A percentile compares a stretch with the other conserved stretches of the same genome.
phyloP scores from a whole-genome alignment of 169 alveolate genomes.

The Plasmodium malariae region DNA sequence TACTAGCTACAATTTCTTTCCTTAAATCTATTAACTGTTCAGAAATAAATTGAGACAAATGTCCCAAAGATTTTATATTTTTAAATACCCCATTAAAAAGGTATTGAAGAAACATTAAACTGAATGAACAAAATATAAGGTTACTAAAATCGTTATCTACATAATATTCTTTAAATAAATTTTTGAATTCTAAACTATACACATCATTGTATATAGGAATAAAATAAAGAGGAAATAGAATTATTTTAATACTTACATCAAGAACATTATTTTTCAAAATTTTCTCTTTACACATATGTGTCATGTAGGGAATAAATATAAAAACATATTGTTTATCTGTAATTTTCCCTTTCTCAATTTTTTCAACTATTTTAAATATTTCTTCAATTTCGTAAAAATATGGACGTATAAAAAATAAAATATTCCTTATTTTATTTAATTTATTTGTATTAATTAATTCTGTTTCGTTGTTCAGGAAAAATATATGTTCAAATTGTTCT shows the following conservation, averaged over 20 bases:
- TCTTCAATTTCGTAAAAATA: slow-evolving; percentile 55
- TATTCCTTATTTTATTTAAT: not conserved
- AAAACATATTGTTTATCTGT: slow-evolving; percentile 7
- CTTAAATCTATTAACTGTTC: slow-evolving; percentile 69
- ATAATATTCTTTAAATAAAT: slow-evolving; percentile 47
- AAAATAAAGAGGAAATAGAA: slow-evolving; percentile 60
- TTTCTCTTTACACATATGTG: slow-evolving; percentile 37
- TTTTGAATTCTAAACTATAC: slow-evolving; percentile 56
- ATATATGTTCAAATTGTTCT: slow-evolving; percentile 36
- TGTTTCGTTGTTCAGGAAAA: slow-evolving; percentile 18
- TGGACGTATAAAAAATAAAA: slow-evolving; percentile 60
- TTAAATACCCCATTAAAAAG: slow-evolving; percentile 60
- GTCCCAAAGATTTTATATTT: slow-evolving; percentile 53
- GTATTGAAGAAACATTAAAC: slow-evolving; percentile 55
- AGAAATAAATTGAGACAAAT: slow-evolving; percentile 19
- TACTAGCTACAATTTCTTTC: slow-evolving; percentile 54
- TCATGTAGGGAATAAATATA: slow-evolving; percentile 68
- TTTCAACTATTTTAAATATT: slow-evolving; percentile 50
- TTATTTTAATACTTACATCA: slow-evolving; percentile 22
- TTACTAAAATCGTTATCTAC: slow-evolving; percentile 60
- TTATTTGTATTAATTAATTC: slow-evolving; percentile 2
- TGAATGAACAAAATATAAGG: slow-evolving; percentile 35
- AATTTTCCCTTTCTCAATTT: slow-evolving; percentile 22
- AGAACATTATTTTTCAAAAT: slow-evolving; percentile 23
- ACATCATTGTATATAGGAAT: slow-evolving; percentile 68